Conservation (phyloP, 2,329 filamentous ascomycete genomes). For the Blastomyces gilchristii region DNA sequence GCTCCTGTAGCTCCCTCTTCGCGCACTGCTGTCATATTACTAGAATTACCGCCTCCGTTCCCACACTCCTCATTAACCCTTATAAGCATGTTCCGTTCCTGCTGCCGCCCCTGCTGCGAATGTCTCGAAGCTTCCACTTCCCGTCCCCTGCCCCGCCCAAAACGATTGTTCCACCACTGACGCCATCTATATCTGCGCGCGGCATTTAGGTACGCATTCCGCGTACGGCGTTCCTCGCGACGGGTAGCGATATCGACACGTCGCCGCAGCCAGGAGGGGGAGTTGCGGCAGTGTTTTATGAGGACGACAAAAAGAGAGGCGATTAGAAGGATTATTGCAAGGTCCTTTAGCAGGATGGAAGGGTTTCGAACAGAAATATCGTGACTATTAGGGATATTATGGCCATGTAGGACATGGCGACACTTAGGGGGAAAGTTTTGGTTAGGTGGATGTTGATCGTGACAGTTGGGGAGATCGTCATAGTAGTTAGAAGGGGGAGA, state of each 20-base stretch:
- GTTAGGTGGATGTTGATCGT: background rate
- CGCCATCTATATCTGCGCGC: slow-evolving; percentile 43
- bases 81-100: slow-evolving; percentile 28
- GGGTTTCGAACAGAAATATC: slow-evolving; percentile 9
- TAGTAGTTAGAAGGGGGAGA: background rate
- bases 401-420: slow-evolving; percentile 4
- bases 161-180: slow-evolving; percentile 39
- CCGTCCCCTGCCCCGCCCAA: slow-evolving; percentile 3
- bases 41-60: slow-evolving; percentile 9
- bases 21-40: slow-evolving; percentile 18
- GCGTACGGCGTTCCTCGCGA: slow-evolving; percentile 45
- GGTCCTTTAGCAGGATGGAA: slow-evolving; percentile 22
- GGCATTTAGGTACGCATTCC: slow-evolving; percentile 43
- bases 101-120: slow-evolving; percentile 12
- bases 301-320: slow-evolving; percentile 27
- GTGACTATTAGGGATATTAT: background rate
- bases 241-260: slow-evolving; percentile 44
- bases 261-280: slow-evolving; percentile 35
- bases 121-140: slow-evolving; percentile 21
- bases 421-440: background rate
- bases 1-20: background rate
- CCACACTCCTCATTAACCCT: slow-evolving; percentile 45
- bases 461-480: background rate
- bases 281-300: slow-evolving; percentile 35
- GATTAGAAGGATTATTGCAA: slow-evolving; percentile 37